Conservation (phyloP, 1,284 basidiomycete genomes). For the Moesziomyces parantarcticus region DNA sequence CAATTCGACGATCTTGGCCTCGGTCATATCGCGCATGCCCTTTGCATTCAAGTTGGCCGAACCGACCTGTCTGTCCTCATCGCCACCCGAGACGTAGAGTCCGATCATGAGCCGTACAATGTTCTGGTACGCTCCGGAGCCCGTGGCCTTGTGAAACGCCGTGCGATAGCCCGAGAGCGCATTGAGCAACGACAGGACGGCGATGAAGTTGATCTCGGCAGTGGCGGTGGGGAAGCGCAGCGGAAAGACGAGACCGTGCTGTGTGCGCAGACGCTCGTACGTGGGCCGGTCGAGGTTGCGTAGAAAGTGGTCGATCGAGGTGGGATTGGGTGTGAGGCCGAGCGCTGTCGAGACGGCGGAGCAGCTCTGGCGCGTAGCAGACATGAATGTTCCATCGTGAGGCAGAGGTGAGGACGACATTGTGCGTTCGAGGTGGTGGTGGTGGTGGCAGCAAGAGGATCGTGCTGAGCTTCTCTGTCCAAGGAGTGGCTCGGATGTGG, state of each 20-base stretch:
- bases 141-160: conserved; percentile 54
- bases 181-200: conserved; percentile 60
- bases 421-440: neutral
- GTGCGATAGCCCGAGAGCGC: conserved; percentile 56
- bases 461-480: neutral
- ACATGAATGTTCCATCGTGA: conserved; percentile 10
- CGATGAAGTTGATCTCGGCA: conserved; percentile 60
- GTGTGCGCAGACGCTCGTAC: conserved; percentile 27
- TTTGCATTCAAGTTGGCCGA: conserved; percentile 26
- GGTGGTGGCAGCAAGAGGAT: neutral
- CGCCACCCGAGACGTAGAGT: conserved; percentile 47
- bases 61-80: conserved; percentile 22
- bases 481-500: neutral
- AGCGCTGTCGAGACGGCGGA: neutral
- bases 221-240: conserved; percentile 47
- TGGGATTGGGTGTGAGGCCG: conserved; percentile 17
- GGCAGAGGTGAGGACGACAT: conserved; percentile 3
- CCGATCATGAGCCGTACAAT: conserved; percentile 53
- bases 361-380: conserved; percentile 27
- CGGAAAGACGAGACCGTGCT: conserved; percentile 61
- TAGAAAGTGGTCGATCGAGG: conserved; percentile 49
- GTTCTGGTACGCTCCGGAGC: conserved; percentile 58
- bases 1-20: conserved; percentile 45
- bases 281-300: conserved; percentile 9
- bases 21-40: conserved; percentile 32